A percentile compares a stretch with the other conserved stretches of the same genome.
phyloP scores from a whole-genome alignment of 2,329 filamentous ascomycete genomes.

The Apiospora sp. region DNA sequence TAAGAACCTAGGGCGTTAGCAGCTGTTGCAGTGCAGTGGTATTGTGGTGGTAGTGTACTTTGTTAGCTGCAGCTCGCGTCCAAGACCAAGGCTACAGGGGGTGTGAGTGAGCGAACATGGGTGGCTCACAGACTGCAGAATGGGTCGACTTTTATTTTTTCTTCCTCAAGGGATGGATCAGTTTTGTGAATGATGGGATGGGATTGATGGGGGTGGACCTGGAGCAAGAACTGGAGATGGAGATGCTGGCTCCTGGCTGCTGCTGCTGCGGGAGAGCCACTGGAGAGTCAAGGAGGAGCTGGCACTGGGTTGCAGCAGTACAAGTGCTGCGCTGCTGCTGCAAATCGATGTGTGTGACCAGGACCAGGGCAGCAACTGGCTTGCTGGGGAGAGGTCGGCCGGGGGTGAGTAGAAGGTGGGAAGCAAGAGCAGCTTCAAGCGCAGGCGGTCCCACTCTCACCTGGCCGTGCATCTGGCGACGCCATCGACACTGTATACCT shows the following conservation, averaged over 20 bases:
- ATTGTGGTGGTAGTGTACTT: constrained; percentile 18
- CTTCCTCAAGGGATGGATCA: background rate
- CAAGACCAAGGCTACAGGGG: constrained; percentile 11
- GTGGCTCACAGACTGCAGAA: background rate
- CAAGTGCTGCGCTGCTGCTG: background rate
- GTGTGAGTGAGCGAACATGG: constrained; percentile 18
- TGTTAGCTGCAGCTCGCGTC: constrained; percentile 15
- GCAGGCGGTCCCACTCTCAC: background rate
- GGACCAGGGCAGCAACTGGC: constrained; percentile 1
- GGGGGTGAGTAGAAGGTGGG: background rate
- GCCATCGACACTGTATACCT: constrained; percentile 22
- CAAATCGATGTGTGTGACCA: background rate
- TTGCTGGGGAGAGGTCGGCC: background rate
- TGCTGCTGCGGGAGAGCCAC: background rate
- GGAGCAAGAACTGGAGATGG: constrained; percentile 1
- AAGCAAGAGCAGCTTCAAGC: background rate
- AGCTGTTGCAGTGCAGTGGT: constrained; percentile 19
- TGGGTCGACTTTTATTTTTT: constrained; percentile 11
- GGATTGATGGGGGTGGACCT: constrained; percentile 12
- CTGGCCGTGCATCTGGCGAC: background rate
- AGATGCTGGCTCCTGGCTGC: background rate
- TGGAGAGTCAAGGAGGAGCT: too few relatives aligned
- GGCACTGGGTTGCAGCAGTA: too few relatives aligned
- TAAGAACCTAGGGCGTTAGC: constrained; percentile 11
- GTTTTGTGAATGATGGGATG: background rate